These are phyloP conservation scores for Vaccinium darrowii DNA, from an alignment of 148 eudicot genomes.

Conservation along the genomic window DNA sequence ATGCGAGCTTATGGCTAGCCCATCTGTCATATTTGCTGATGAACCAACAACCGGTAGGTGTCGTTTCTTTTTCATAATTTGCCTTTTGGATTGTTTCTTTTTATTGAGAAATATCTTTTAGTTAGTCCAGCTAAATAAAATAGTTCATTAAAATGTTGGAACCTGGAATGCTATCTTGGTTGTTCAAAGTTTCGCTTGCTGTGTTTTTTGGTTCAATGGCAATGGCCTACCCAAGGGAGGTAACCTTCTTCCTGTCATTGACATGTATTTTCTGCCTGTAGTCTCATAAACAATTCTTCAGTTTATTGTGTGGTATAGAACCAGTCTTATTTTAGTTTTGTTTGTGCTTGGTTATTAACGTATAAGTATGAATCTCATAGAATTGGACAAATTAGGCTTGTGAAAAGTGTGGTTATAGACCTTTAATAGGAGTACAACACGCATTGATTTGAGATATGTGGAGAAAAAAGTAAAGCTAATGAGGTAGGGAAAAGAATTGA, in stretches of 20 bases:
- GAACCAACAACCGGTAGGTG: constrained; percentile 91
- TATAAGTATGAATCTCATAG: not conserved
- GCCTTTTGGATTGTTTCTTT: constrained; percentile 13
- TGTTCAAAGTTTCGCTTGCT: not conserved
- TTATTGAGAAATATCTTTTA: not conserved
- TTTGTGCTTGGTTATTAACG: not conserved
- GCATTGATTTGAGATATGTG: not conserved
- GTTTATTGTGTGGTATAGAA: not conserved
- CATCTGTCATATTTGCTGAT: constrained; percentile 98
- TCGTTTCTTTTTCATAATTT: constrained; percentile 15
- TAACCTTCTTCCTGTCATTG: not conserved
- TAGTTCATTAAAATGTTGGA: not conserved
- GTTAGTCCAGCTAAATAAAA: not conserved
- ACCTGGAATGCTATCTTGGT: not conserved
- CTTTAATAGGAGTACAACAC: not conserved
- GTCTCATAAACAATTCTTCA: not conserved
- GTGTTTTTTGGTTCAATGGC: not conserved
- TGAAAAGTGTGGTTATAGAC: not conserved
- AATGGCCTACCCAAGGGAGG: not conserved
- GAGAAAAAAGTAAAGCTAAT: not conserved
- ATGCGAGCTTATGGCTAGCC: constrained; percentile 96
- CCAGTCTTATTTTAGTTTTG: not conserved
- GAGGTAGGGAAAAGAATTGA: not conserved
- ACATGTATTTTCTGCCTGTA: not conserved
- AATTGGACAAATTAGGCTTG: not conserved